These are phyloP conservation scores for Circinella umbellata DNA, from an alignment of 371 early-diverging fungal species.

Conservation along the genomic window DNA sequence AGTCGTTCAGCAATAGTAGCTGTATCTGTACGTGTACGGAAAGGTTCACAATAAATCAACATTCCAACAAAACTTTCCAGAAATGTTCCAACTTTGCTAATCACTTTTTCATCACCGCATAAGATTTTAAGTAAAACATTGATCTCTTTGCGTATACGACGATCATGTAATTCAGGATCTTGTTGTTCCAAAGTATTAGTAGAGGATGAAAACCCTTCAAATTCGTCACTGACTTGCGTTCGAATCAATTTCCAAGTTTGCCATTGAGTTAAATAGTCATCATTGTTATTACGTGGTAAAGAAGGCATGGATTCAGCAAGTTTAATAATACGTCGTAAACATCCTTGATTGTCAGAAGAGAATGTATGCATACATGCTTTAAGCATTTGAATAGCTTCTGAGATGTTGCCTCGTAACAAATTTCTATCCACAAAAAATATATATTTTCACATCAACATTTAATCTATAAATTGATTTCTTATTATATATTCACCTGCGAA, in stretches of 20 bases:
- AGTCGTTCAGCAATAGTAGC: conserved; percentile 1
- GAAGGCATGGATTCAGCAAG: background rate
- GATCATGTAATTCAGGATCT: background rate
- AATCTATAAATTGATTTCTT: too few species aligned
- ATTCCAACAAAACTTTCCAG: conserved; percentile 18
- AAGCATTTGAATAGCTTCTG: conserved; percentile 19
- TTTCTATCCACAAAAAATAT: background rate
- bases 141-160: conserved; percentile 7
- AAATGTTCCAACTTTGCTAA: conserved; percentile 12
- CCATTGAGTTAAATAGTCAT: conserved; percentile 1
- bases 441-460: too few species aligned
- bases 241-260: conserved; percentile 7
- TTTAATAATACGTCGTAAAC: background rate
- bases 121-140: conserved; percentile 13
- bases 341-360: background rate
- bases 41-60: conserved; percentile 22
- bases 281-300: background rate
- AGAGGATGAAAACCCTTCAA: background rate
- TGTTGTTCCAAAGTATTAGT: background rate
- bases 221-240: background rate
- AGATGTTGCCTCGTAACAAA: conserved; percentile 19
- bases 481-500: conserved; percentile 4
- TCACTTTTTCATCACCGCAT: conserved; percentile 20
- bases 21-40: conserved; percentile 10
- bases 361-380: background rate